Evolutionary conservation across 83 land plant species (phyloP).

Genomic region (Diphasiastrum complanatum): DNA sequence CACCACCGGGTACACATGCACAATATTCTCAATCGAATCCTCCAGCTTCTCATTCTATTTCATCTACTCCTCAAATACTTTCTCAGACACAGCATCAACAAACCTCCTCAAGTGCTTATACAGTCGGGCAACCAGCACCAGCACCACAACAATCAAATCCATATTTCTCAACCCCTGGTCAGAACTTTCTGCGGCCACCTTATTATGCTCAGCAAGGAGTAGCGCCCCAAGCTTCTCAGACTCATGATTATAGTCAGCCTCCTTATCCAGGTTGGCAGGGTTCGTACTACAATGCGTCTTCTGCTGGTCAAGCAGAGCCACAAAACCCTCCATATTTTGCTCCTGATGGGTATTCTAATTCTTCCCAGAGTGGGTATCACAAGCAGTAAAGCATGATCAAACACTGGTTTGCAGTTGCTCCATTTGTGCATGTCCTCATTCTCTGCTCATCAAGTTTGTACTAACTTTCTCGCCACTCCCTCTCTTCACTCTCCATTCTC

Average conservation of each 20-base stretch:
- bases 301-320: too few species aligned
- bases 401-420: too few species aligned
- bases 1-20: neutral
- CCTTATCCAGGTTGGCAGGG: slow-evolving; percentile 97
- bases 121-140: slow-evolving; percentile 33
- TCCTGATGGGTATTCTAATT: too few species aligned
- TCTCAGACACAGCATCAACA: slow-evolving; percentile 4
- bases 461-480: too few species aligned
- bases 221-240: slow-evolving; percentile 6
- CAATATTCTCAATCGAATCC: slow-evolving; percentile 13
- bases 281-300: slow-evolving; percentile 70
- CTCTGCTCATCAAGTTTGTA: too few species aligned
- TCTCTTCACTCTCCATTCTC: too few species aligned
- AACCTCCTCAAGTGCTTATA: slow-evolving; percentile 17
- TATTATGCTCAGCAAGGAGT: slow-evolving; percentile 40
- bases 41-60: slow-evolving; percentile 7
- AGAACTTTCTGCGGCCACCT: slow-evolving; percentile 27
- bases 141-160: slow-evolving; percentile 35
- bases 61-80: neutral
- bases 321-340: too few species aligned
- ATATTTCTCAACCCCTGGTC: slow-evolving; percentile 24
- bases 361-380: too few species aligned
- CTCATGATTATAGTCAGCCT: slow-evolving; percentile 73
- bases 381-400: too few species aligned
- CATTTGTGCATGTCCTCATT: too few species aligned